These are phyloP conservation scores for Geotrichum fermentans DNA, from an alignment of 1,139 yeast genomes.

Conservation along the genomic window DNA sequence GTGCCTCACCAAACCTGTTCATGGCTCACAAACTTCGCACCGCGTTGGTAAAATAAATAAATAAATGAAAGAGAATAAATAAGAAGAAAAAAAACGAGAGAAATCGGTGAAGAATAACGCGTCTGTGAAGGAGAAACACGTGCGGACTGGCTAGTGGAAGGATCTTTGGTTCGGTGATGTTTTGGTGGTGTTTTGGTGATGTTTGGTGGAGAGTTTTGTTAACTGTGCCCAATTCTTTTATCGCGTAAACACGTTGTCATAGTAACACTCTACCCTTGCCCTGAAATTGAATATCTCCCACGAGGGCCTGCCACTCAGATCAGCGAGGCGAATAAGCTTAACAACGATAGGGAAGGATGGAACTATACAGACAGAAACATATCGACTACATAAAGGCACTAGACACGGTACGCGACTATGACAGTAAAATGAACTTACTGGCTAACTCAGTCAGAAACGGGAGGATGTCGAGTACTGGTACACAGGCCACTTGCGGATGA, in stretches of 20 bases:
- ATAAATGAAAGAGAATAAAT: not conserved
- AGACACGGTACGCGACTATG: slow-evolving; percentile 38
- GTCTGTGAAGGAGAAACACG: slow-evolving; percentile 2
- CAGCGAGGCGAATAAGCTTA: not conserved
- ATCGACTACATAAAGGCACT: slow-evolving; percentile 49
- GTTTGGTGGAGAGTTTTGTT: too few relatives aligned
- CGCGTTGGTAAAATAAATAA: not conserved
- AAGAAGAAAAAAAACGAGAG: not conserved
- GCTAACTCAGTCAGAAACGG: slow-evolving; percentile 34
- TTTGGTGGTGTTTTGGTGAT: not conserved
- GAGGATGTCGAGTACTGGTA: slow-evolving; percentile 79
- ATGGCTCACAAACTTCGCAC: not conserved
- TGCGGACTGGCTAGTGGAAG: too few relatives aligned
- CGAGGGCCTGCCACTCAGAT: not conserved
- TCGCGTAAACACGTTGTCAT: slow-evolving; percentile 7
- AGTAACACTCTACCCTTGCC: slow-evolving; percentile 10
- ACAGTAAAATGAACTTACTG: not conserved
- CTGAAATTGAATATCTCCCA: not conserved
- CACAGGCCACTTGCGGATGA: slow-evolving; percentile 81
- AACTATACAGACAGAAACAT: slow-evolving; percentile 43
- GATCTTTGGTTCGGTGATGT: slow-evolving; percentile 10
- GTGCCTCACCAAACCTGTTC: slow-evolving; percentile 4
- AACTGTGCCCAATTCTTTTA: too few relatives aligned
- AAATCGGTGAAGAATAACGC: not conserved
- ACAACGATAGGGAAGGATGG: too few relatives aligned